A percentile compares a stretch with the other conserved stretches of the same genome.
phyloP scores from a whole-genome alignment of 805 yeast genomes.

The Metschnikowia noctiluminum region DNA sequence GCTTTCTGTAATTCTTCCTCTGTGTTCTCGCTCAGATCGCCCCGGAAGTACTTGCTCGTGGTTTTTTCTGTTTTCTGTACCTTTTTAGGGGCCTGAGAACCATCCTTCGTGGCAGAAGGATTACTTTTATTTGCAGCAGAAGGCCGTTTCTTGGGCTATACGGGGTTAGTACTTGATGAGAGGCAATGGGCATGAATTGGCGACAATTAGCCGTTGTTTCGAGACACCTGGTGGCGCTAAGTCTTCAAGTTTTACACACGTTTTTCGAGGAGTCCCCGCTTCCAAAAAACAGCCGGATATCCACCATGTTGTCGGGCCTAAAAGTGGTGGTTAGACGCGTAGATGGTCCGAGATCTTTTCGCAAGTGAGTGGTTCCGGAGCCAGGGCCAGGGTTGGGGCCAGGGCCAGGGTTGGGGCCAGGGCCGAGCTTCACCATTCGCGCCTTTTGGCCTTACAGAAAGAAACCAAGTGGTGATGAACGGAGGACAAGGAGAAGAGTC shows the following conservation, averaged over 20 bases:
- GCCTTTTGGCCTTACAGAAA: too few species aligned
- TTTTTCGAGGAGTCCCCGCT: constrained; percentile 5
- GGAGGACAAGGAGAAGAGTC: too few species aligned
- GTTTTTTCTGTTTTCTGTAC: constrained; percentile 7
- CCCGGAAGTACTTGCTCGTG: constrained; percentile 12
- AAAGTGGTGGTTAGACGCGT: background rate
- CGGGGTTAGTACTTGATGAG: background rate
- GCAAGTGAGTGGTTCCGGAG: background rate
- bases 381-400: too few species aligned
- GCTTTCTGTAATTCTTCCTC: too few species aligned
- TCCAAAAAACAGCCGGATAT: constrained; percentile 20
- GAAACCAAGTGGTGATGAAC: too few species aligned
- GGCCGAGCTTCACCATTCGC: too few species aligned
- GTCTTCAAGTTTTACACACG: constrained; percentile 5
- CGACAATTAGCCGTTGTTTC: background rate
- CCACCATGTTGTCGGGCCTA: constrained; percentile 13
- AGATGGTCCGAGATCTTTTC: background rate
- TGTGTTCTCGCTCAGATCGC: background rate
- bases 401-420: too few species aligned
- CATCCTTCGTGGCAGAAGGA: background rate
- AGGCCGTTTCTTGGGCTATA: constrained; percentile 5
- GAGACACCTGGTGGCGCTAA: background rate
- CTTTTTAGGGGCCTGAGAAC: background rate
- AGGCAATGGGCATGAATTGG: too few species aligned
- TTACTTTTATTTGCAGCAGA: constrained; percentile 2